Evolutionary conservation across 768 basidiomycete species (phyloP).

Genomic region (Hirschioporus abietinus): DNA sequence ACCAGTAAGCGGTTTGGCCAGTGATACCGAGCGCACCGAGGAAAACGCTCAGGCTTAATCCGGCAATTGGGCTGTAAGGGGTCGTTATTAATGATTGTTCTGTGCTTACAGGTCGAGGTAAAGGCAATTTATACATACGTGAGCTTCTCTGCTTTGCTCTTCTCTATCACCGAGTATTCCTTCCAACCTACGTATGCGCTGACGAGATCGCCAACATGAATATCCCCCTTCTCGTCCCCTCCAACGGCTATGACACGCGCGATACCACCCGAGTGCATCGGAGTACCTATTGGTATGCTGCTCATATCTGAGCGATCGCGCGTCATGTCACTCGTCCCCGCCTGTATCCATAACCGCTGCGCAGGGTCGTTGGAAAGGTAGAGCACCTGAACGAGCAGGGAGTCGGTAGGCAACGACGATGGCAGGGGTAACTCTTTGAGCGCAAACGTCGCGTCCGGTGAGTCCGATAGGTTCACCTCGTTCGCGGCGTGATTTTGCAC

Average conservation of each 20-base stretch:
- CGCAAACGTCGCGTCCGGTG: background rate
- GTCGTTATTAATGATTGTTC: background rate
- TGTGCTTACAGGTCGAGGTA: background rate
- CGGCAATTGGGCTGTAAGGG: conserved; percentile 45
- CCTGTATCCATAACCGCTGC: conserved; percentile 4
- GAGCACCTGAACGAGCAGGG: conserved; percentile 2
- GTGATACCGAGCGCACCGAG: conserved; percentile 70
- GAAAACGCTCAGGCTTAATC: conserved; percentile 64
- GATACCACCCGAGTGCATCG: conserved; percentile 3
- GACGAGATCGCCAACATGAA: conserved; percentile 68
- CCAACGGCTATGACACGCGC: conserved; percentile 4
- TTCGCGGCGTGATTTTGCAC: background rate
- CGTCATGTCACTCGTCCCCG: background rate
- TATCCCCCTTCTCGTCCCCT: conserved; percentile 10
- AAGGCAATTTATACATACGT: conserved; percentile 40
- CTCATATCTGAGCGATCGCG: background rate
- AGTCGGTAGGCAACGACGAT: background rate
- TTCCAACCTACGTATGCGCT: conserved; percentile 49
- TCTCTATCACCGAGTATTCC: conserved; percentile 62
- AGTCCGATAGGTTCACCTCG: background rate
- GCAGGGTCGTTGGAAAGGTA: conserved; percentile 7
- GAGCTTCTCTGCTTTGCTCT: conserved; percentile 45
- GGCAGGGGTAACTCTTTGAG: background rate
- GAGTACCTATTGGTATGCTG: background rate
- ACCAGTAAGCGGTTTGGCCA: conserved; percentile 46